Evolutionary conservation across 352 stramenopile genomes (phyloP).

Genomic region (Phytophthora gonapodyides): DNA sequence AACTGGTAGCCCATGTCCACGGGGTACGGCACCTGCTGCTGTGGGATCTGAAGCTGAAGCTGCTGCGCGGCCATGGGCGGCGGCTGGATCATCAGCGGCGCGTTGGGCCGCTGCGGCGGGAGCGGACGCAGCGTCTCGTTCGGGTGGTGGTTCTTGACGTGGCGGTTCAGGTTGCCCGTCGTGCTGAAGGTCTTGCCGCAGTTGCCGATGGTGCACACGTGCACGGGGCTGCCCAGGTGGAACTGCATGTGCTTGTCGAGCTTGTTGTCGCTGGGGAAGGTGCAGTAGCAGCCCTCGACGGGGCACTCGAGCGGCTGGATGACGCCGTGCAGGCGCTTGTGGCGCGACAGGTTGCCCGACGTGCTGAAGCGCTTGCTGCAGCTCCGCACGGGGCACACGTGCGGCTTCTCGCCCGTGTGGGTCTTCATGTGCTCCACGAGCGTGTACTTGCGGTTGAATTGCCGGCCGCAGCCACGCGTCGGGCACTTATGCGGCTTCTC

Average conservation of each 20-base stretch:
- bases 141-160: constrained; percentile 47
- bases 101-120: constrained; percentile 15
- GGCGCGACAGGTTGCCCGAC: no score
- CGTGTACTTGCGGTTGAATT: no score
- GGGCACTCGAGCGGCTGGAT: no score
- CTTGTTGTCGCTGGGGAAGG: no score
- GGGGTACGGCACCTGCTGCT: constrained; percentile 23
- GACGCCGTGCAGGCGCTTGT: no score
- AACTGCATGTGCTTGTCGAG: constrained; percentile 9
- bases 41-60: constrained; percentile 17
- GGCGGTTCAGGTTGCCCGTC: constrained; percentile 58
- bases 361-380: no score
- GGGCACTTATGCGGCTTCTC: constrained; percentile 30
- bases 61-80: constrained; percentile 1
- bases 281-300: no score
- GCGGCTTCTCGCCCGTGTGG: no score
- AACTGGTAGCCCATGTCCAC: constrained; percentile 33
- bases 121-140: constrained; percentile 32
- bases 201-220: constrained; percentile 38
- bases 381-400: no score
- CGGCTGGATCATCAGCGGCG: constrained; percentile 20
- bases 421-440: no score
- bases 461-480: background rate
- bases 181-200: constrained; percentile 71
- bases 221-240: constrained; percentile 44